Base-by-base conservation (phyloP, 2,329 filamentous ascomycete species). In the Colletotrichum sp. region DNA sequence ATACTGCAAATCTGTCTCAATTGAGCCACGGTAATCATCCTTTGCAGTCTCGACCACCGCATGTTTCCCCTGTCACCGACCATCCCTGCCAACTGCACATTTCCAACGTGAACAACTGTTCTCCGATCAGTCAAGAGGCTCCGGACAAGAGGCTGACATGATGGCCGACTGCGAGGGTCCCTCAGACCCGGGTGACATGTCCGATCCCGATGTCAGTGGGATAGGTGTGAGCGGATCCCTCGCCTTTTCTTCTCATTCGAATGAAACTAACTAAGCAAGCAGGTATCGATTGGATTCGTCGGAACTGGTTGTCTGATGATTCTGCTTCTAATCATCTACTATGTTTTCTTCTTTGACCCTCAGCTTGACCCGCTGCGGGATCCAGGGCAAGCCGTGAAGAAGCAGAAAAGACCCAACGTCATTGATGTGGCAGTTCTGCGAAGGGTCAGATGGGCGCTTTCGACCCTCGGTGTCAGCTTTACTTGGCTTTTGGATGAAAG, bases 71-170 rank as follows among this genome's bases (percentile, higher is more conserved):
- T 18, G 36, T 38, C 18, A 6, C 5, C 4, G 5, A 38, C 8
- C 36, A 38, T 38, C 36, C 36, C 36, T 38, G 16, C 18, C 15
- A 18, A 9, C 5, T 9, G 16, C 16, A 9, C 16, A 18, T 38
- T 38, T 38, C 8, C 16, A 38, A 18, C 1, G 8, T 18, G 36
- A 38, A 18, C 6, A 18, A 1, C 36, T 8, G 15, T 1, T 38
- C 36, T 38, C 8, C 36, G 15, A 2, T 36, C 15, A 38, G 16
- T 38, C 36, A 38, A 18, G 18, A 43, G 38, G 38, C 5, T n/a
- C 0, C 18, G 9, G 2, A 0, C 3, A n/a, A 43, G 9, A 0
- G 2, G 3, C 38, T 5, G 38, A 0, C 18, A 43, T 43, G 8
- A n/a, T 0, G 0, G 1, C 2, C 6, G 8, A 43, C 38, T 43